These are phyloP conservation scores for Fusarium keratoplasticum DNA, from an alignment of 2,329 filamentous ascomycete species.

Conservation along the genomic window DNA sequence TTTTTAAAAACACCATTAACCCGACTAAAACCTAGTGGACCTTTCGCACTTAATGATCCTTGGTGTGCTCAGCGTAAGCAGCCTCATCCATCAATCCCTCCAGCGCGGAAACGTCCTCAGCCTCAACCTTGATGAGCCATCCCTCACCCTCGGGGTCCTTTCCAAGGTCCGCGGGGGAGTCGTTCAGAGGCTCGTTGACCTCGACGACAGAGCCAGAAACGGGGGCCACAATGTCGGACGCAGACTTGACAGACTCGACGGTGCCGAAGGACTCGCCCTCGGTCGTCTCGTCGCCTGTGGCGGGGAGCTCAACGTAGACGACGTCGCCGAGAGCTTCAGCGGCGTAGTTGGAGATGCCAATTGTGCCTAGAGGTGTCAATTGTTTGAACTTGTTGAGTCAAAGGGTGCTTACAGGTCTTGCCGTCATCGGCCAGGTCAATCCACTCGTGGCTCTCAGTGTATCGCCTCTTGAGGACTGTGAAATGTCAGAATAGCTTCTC, in stretches of 20 bases:
- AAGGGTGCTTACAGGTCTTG: conserved; percentile 56
- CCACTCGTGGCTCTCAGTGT: conserved; percentile 95
- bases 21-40: not conserved
- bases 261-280: conserved; percentile 85
- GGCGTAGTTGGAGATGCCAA: conserved; percentile 86
- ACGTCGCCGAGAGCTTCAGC: conserved; percentile 88
- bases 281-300: conserved; percentile 70
- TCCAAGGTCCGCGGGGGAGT: conserved; percentile 63
- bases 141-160: conserved; percentile 80
- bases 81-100: conserved; percentile 78
- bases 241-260: conserved; percentile 93
- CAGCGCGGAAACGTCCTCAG: conserved; percentile 65
- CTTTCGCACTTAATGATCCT: conserved; percentile 20
- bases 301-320: conserved; percentile 89
- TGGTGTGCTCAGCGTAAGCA: conserved; percentile 63
- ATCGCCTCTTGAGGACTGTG: conserved; percentile 54
- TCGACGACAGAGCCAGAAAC: conserved; percentile 77
- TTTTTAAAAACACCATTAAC: conserved; percentile 32
- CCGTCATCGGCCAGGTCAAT: conserved; percentile 78
- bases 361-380: conserved; percentile 60
- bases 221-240: conserved; percentile 88
- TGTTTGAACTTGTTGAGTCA: not conserved
- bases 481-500: not conserved
- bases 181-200: conserved; percentile 64
- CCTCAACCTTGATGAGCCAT: conserved; percentile 85